Evolutionary conservation across 352 stramenopile species (phyloP).

Genomic region (Phytophthora tubulina): DNA sequence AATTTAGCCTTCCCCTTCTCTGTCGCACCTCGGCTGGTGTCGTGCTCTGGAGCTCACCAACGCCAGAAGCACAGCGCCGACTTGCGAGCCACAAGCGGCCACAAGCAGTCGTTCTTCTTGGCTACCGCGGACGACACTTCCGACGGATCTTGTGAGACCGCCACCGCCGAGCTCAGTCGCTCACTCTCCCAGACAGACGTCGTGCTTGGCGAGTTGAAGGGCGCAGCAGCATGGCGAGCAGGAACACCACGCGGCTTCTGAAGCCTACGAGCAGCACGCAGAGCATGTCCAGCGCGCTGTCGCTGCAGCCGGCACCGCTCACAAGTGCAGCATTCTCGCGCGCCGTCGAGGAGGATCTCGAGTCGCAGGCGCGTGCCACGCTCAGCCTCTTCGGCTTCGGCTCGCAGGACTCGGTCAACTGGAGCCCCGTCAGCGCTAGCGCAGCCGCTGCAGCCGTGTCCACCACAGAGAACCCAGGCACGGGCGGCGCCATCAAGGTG

Average conservation of each 20-base stretch:
- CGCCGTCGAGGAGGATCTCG: conserved; percentile 63
- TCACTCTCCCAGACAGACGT: not conserved
- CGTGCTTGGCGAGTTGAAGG: not conserved
- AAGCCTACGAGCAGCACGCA: conserved; percentile 47
- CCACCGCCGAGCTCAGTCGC: conserved; percentile 9
- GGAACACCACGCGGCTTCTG: conserved; percentile 36
- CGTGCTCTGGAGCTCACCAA: conserved; percentile 6
- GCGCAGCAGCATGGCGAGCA: conserved; percentile 27
- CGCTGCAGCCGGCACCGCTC: conserved; percentile 52
- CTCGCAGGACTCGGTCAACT: conserved; percentile 61
- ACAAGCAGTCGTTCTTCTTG: conserved; percentile 25
- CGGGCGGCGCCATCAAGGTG: conserved; percentile 37
- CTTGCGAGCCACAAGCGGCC: conserved; percentile 26
- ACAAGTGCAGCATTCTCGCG: conserved; percentile 37
- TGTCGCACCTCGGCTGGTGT: conserved; percentile 11
- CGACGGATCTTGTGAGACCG: not conserved
- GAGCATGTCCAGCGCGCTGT: conserved; percentile 55
- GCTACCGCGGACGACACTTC: not conserved
- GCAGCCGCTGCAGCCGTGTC: conserved; percentile 30
- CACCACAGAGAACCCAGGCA: conserved; percentile 32
- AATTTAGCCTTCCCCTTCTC: conserved; percentile 4
- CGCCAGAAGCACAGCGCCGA: conserved; percentile 18
- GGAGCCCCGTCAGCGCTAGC: conserved; percentile 59
- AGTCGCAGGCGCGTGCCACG: conserved; percentile 67
- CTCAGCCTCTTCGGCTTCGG: conserved; percentile 83